Evolutionary conservation across 257 asterid species (phyloP).

Genomic region (Echium plantagineum): DNA sequence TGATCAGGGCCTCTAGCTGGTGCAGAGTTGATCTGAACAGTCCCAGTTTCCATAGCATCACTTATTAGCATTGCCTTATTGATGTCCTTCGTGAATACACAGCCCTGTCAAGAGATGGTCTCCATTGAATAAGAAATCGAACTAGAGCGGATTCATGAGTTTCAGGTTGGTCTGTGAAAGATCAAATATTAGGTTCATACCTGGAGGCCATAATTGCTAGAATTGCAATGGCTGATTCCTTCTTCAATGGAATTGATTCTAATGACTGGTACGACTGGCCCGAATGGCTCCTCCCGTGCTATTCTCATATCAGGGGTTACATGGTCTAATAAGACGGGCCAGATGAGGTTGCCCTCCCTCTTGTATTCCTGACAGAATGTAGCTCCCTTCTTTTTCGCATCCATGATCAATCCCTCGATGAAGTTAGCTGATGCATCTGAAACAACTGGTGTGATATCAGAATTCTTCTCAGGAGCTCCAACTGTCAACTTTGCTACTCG

Average conservation of each 20-base stretch:
- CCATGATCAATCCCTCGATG: slow-evolving; percentile 80
- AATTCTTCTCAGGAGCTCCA: slow-evolving; percentile 66
- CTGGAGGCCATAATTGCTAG: slow-evolving; percentile 96
- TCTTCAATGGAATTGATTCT: slow-evolving; percentile 72
- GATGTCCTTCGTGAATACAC: slow-evolving; percentile 81
- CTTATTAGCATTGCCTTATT: slow-evolving; percentile 85
- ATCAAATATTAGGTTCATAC: slow-evolving; percentile 16
- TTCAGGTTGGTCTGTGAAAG: background rate
- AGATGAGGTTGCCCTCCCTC: slow-evolving; percentile 94
- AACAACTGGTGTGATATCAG: slow-evolving; percentile 84
- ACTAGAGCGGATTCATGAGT: too few species aligned
- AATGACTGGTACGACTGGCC: slow-evolving; percentile 79
- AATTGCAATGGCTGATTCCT: slow-evolving; percentile 94
- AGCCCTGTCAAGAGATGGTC: slow-evolving; percentile 39
- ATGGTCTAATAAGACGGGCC: slow-evolving; percentile 83
- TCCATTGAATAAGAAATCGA: background rate
- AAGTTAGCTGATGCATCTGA: slow-evolving; percentile 94
- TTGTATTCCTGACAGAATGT: slow-evolving; percentile 84
- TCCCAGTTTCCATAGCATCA: slow-evolving; percentile 93
- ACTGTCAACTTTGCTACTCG: slow-evolving; percentile 65
- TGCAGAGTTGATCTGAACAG: slow-evolving; percentile 92
- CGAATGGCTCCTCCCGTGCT: slow-evolving; percentile 99
- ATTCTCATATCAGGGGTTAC: slow-evolving; percentile 91
- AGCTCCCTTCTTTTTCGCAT: slow-evolving; percentile 77
- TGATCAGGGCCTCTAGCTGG: slow-evolving; percentile 99